Percentiles rank a stretch among this genome's conserved stretches.
Conservation (phyloP, 2,329 filamentous ascomycete species). For the Verticillium dahliae region DNA sequence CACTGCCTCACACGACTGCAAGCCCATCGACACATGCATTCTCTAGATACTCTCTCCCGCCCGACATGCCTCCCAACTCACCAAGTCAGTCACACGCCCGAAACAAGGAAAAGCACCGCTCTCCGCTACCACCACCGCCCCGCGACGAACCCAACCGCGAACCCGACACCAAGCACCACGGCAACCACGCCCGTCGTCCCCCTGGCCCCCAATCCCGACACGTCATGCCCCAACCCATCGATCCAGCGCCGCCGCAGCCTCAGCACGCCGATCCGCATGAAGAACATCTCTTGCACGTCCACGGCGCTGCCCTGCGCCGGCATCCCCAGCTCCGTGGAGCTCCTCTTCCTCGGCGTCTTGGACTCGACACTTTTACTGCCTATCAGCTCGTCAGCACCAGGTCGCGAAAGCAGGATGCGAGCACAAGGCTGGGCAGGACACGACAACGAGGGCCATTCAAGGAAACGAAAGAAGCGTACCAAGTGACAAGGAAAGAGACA, state of each 20-base stretch:
- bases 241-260: constrained; percentile 22
- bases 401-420: no score
- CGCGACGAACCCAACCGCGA: constrained; percentile 26
- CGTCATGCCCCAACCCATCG: constrained; percentile 15
- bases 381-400: background rate
- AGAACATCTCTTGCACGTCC: constrained; percentile 20
- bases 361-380: constrained; percentile 6
- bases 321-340: constrained; percentile 3
- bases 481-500: background rate
- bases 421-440: background rate
- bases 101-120: background rate
- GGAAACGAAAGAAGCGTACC: no score
- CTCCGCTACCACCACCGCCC: background rate
- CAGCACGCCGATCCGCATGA: constrained; percentile 24
- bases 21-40: background rate
- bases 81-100: background rate
- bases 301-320: constrained; percentile 4
- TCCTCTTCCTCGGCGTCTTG: constrained; percentile 3
- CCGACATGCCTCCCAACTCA: background rate
- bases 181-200: constrained; percentile 14
- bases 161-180: constrained; percentile 33
- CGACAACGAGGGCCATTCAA: background rate
- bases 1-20: background rate
- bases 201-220: constrained; percentile 6
- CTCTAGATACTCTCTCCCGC: background rate